A percentile compares a stretch with the other conserved stretches of the same genome.
Evolutionary conservation across 179 eudicot species (phyloP).

Genomic region (Beta corolliflora): DNA sequence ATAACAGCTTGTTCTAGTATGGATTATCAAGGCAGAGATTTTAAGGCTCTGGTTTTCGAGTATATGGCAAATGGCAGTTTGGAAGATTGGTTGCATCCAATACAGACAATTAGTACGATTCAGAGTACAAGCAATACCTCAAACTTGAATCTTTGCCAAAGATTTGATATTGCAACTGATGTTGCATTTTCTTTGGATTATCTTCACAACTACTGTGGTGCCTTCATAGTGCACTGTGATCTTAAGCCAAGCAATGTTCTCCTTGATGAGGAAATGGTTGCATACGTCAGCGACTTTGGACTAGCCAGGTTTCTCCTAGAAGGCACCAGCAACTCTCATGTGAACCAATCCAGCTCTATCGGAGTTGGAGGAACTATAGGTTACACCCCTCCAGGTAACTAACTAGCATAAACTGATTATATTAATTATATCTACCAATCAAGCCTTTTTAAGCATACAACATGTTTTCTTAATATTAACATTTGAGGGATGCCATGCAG

Average conservation of each 20-base stretch:
- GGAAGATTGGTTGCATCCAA: slow-evolving; percentile 31
- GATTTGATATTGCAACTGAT: slow-evolving; percentile 28
- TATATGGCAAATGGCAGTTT: slow-evolving; percentile 36
- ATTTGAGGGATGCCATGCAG: slow-evolving; percentile 3
- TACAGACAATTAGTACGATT: background rate
- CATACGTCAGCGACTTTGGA: slow-evolving; percentile 38
- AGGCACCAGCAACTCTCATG: background rate
- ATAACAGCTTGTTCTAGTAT: slow-evolving; percentile 31
- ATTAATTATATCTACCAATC: no score
- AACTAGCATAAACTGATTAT: background rate
- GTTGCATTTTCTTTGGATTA: slow-evolving; percentile 32
- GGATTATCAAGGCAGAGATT: slow-evolving; percentile 27
- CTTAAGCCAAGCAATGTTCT: slow-evolving; percentile 41
- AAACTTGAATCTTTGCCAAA: slow-evolving; percentile 17
- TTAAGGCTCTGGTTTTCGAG: slow-evolving; percentile 32
- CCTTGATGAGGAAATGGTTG: slow-evolving; percentile 32
- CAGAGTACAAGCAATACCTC: background rate
- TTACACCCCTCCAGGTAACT: slow-evolving; percentile 36
- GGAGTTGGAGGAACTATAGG: slow-evolving; percentile 37
- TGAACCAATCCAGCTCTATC: slow-evolving; percentile 21
- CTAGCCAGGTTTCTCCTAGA: slow-evolving; percentile 22
- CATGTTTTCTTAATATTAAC: background rate
- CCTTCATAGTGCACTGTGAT: slow-evolving; percentile 31
- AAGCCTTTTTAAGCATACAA: no score
- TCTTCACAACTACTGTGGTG: slow-evolving; percentile 26